Conservation (phyloP, 1,284 basidiomycete species). For the Laetiporus sulphureus region DNA sequence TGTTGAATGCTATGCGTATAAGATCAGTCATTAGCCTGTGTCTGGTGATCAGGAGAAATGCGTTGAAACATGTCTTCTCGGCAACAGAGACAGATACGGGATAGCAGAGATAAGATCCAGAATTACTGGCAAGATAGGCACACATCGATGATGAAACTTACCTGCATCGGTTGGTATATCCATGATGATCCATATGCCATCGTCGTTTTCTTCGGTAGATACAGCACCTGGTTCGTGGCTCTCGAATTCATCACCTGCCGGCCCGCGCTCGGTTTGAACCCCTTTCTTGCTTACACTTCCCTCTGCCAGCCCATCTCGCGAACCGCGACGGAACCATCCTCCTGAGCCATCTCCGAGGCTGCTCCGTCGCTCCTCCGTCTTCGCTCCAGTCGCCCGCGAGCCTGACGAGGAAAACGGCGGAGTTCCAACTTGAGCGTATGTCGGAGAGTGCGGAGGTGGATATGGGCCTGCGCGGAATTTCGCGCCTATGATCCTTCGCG, state of each 20-base stretch:
- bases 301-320: conserved; percentile 16
- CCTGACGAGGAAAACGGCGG: neutral
- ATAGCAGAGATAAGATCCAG: no score
- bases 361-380: neutral
- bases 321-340: conserved; percentile 21
- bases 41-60: no score
- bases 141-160: conserved; percentile 19
- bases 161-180: conserved; percentile 51
- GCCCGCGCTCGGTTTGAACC: conserved; percentile 1
- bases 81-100: no score
- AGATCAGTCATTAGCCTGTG: conserved; percentile 2
- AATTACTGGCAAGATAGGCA: neutral
- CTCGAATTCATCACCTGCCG: conserved; percentile 8
- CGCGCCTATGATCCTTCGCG: conserved; percentile 3
- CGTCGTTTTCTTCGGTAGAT: conserved; percentile 11
- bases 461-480: conserved; percentile 9
- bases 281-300: conserved; percentile 9
- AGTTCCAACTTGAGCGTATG: neutral
- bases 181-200: conserved; percentile 49
- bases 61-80: no score
- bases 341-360: neutral
- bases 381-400: neutral
- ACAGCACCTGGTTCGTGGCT: neutral
- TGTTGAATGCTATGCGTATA: conserved; percentile 39
- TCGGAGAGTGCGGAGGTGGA: conserved; percentile 7